Percentiles rank a stretch among this genome's conserved stretches.
Conservation (phyloP, 1,284 basidiomycete species). For the Volvariella surrecta region DNA sequence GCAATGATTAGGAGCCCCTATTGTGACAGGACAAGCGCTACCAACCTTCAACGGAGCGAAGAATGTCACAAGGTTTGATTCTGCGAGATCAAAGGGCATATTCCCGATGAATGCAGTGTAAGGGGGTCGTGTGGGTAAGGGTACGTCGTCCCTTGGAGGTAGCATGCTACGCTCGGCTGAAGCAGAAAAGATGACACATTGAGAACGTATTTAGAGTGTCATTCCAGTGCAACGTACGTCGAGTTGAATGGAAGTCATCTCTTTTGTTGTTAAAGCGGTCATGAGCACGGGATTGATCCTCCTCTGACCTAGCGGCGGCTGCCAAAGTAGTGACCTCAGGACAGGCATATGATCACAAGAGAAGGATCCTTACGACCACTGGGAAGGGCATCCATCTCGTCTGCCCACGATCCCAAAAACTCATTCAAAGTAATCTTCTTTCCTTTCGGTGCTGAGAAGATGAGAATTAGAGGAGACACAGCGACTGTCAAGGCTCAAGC, state of each 20-base stretch:
- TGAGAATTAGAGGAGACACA: neutral
- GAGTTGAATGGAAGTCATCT: slow-evolving; percentile 55
- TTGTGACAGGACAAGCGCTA: slow-evolving; percentile 5
- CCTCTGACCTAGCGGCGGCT: slow-evolving; percentile 59
- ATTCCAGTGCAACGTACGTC: slow-evolving; percentile 36
- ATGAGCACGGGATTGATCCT: slow-evolving; percentile 38
- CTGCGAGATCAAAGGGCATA: slow-evolving; percentile 87
- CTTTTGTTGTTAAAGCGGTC: slow-evolving; percentile 41
- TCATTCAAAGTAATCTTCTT: slow-evolving; percentile 88
- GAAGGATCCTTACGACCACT: slow-evolving; percentile 68
- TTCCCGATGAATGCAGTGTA: slow-evolving; percentile 97
- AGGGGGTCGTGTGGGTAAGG: slow-evolving; percentile 90
- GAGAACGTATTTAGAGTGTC: slow-evolving; percentile 7
- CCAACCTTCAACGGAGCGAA: slow-evolving; percentile 61
- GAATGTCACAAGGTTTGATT: slow-evolving; percentile 77
- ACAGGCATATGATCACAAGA: slow-evolving; percentile 7
- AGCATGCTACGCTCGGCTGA: slow-evolving; percentile 50
- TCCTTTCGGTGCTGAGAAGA: slow-evolving; percentile 61
- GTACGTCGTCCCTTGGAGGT: slow-evolving; percentile 81
- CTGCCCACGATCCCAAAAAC: slow-evolving; percentile 96
- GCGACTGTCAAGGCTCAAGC: neutral
- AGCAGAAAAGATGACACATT: slow-evolving; percentile 8
- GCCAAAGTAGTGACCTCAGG: slow-evolving; percentile 14
- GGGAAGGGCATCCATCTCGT: slow-evolving; percentile 88
- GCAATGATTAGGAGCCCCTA: slow-evolving; percentile 7